A percentile compares a stretch with the other conserved stretches of the same genome.
Evolutionary conservation across 495 filamentous ascomycete species (phyloP).

Genomic region (Penicillium goetzii): DNA sequence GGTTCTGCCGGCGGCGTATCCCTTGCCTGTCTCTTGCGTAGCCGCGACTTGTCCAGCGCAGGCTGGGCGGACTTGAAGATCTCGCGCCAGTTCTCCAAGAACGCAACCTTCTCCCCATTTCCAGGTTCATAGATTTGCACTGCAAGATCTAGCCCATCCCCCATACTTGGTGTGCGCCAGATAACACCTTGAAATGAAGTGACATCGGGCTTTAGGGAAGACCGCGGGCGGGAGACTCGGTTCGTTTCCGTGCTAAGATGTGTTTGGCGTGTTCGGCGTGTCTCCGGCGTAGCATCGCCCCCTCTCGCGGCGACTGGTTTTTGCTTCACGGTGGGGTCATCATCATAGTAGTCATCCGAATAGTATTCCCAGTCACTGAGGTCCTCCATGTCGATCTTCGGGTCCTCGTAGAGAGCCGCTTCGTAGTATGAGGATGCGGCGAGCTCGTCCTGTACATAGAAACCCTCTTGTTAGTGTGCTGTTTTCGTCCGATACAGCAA

Average conservation of each 20-base stretch:
- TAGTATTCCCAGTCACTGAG: slow-evolving; percentile 56
- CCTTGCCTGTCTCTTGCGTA: slow-evolving; percentile 20
- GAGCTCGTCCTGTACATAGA: slow-evolving; percentile 49
- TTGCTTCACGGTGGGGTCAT: slow-evolving; percentile 42
- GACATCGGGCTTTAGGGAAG: slow-evolving; percentile 24
- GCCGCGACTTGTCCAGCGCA: slow-evolving; percentile 33
- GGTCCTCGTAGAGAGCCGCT: slow-evolving; percentile 46
- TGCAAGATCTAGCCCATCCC: slow-evolving; percentile 31
- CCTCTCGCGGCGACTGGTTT: slow-evolving; percentile 15
- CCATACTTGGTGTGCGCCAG: slow-evolving; percentile 39
- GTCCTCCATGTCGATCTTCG: slow-evolving; percentile 45
- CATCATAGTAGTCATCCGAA: slow-evolving; percentile 56
- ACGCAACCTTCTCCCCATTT: slow-evolving; percentile 45
- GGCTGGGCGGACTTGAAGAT: slow-evolving; percentile 48
- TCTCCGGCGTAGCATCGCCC: slow-evolving; percentile 20
- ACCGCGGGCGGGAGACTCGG: slow-evolving; percentile 15
- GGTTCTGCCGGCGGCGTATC: neutral
- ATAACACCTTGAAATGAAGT: slow-evolving; percentile 46
- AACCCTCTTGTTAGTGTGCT: neutral
- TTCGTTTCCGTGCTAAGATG: slow-evolving; percentile 3
- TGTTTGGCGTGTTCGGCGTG: slow-evolving; percentile 18
- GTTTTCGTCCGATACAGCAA: neutral
- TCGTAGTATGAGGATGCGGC: slow-evolving; percentile 50
- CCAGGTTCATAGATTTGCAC: slow-evolving; percentile 44
- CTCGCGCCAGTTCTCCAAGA: slow-evolving; percentile 58